Evolutionary conservation across 306 rosid genomes (phyloP).

Genomic region (Rosa multiflora): DNA sequence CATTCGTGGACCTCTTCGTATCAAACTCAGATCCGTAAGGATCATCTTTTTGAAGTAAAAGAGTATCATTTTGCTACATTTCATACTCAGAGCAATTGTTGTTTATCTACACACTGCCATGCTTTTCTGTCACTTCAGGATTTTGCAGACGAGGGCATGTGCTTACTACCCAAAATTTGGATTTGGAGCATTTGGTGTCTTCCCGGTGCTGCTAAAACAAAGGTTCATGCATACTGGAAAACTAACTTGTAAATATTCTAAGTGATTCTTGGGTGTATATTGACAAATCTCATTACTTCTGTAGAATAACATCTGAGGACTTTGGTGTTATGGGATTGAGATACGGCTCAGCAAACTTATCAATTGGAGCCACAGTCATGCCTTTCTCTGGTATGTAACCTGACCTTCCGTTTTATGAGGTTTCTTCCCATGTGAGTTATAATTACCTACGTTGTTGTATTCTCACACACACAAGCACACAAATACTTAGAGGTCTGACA

Average conservation of each 20-base stretch:
- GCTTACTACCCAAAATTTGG: constrained; percentile 83
- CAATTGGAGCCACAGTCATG: constrained; percentile 64
- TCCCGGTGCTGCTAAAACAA: constrained; percentile 68
- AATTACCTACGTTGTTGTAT: constrained; percentile 7
- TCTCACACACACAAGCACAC: background rate
- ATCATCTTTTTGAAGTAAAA: constrained; percentile 27
- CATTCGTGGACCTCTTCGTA: constrained; percentile 81
- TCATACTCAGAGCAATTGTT: background rate
- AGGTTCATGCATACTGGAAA: constrained; percentile 52
- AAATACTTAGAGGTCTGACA: background rate
- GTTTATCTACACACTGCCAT: background rate
- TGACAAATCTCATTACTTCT: constrained; percentile 37
- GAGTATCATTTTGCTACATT: background rate
- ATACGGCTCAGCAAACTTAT: constrained; percentile 80
- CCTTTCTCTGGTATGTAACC: constrained; percentile 69
- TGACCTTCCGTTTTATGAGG: constrained; percentile 15
- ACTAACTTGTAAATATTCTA: constrained; percentile 2
- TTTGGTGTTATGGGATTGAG: constrained; percentile 79
- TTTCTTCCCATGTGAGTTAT: constrained; percentile 1
- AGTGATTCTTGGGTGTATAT: constrained; percentile 27
- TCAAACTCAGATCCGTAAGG: constrained; percentile 84
- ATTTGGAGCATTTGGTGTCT: constrained; percentile 84
- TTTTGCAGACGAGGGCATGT: constrained; percentile 74
- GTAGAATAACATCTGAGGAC: constrained; percentile 70
- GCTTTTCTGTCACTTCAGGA: constrained; percentile 41